Evolutionary conservation across 805 yeast species (phyloP), one percentile per base, ranked within the genome.

Genomic region (Pichia manshurica): DNA sequence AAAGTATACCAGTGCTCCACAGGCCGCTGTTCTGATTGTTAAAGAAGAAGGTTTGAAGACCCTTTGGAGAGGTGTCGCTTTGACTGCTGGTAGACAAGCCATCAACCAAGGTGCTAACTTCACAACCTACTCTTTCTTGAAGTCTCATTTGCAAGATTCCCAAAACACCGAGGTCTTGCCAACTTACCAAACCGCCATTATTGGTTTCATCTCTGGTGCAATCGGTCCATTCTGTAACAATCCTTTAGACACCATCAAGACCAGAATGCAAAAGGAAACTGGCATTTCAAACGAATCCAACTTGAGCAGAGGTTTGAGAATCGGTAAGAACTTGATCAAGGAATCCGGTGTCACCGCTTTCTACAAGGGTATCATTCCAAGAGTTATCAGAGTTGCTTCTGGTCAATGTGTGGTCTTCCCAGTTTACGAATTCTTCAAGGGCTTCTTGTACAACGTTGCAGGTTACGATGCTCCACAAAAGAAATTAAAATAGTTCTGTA

Each of bases 341-440:
- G 95, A 88, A 72, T 96, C 89, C 70, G 99, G 99, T 57, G 71
- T 81, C 56, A 74, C 77, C 46, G 95, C 96, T 37, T 77, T 91
- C 65, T 91, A 91, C 74, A 87, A 91, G 65, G 99, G 99, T 71
- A 91, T 91, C 64, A 89, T 97, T 21, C 99, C 99, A 58, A 84
- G 99, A 73, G 91, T 91, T 58, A 90, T 91, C 95, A 84, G 99
- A 72, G 99, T 91, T 45, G 99, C 99, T 12, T 97, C 99, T 21
- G 99, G 99, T 53, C 99, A 91, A 71, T 97, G 98, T 47, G 98
- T 91, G 48, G 93, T 97, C 16, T 91, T 91, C 72, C 93, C 98
- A 7, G 96, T 93, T 39, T 91, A 91, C 68, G 99, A 91, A 71
- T 84, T 75, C 63, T 85, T 88, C 64, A 84, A 89, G 67, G 78